Evolutionary conservation across 495 filamentous ascomycete genomes (phyloP).

Genomic region (Sabuloglossum arenarium): DNA sequence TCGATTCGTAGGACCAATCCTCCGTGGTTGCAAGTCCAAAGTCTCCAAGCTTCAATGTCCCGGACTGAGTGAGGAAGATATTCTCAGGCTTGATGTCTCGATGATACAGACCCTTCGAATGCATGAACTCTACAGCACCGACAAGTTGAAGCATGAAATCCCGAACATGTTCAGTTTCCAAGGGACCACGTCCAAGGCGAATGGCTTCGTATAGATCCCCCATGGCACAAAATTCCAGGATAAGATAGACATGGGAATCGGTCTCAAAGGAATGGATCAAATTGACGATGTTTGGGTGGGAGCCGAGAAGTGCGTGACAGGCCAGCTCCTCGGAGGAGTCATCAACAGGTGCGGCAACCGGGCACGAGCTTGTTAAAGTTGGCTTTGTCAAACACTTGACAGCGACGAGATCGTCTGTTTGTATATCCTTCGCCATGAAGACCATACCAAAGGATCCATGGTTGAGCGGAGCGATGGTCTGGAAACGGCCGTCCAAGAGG

Average conservation of each 20-base stretch:
- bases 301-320: conserved; percentile 55
- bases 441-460: conserved; percentile 98
- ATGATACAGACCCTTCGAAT: conserved; percentile 78
- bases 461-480: conserved; percentile 82
- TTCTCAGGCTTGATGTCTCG: conserved; percentile 99
- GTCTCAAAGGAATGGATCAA: conserved; percentile 84
- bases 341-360: conserved; percentile 38
- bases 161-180: conserved; percentile 89
- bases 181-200: conserved; percentile 60
- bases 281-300: conserved; percentile 86
- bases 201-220: conserved; percentile 97
- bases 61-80: conserved; percentile 75
- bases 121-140: conserved; percentile 76
- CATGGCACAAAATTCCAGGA: conserved; percentile 88
- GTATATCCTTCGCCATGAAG: conserved; percentile 65
- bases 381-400: conserved; percentile 84
- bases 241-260: conserved; percentile 68
- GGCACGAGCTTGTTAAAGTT: conserved; percentile 30
- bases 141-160: conserved; percentile 93
- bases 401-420: conserved; percentile 59
- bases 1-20: conserved; percentile 69
- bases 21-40: conserved; percentile 82
- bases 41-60: conserved; percentile 88
- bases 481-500: conserved; percentile 67
- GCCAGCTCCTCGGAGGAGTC: conserved; percentile 74